Base-by-base conservation (phyloP, 2,329 filamentous ascomycete species). In the Venturia effusa region DNA sequence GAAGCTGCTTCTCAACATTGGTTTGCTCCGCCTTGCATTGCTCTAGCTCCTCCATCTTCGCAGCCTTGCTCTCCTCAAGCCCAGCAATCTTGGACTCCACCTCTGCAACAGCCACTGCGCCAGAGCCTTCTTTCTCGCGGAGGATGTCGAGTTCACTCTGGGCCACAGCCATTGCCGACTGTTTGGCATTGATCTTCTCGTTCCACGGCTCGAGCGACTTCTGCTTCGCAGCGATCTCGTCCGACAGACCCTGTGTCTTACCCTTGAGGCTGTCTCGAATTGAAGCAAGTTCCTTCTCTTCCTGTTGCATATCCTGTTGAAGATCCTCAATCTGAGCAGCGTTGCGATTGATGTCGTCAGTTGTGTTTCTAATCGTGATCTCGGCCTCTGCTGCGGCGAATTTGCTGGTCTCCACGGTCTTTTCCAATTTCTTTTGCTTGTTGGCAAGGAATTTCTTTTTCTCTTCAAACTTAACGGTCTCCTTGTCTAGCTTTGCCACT, bases 191-290 rank as follows among this genome's bases (percentile, higher is more conserved):
- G 78, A 99, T 93, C 77, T 94, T 97, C 68, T 92, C 92, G 69
- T 88, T 92, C 94, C 94, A 99, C 0, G 94, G 94, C 76, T 97
- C 93, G 13, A 99, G 81, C 0, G 90, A 88, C 76, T 95, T 97
- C 72, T 99, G 94, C 77, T 96, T 97, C 4, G 82, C 83, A 0
- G 92, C 87, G 69, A 99, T 97, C 71, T 97, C 83, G 69, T 99
- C 92, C 0, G 93, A 97, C 66, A 97, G 89, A 7, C 86, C 88
- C 73, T 97, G 92, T 0, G 94, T 99, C 78, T 99, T 99, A 70
- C 93, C 93, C 72, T 96, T 96, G 8, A 99, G 80, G 66, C 84
- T 85, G 27, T 96, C 91, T 64, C 93, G 87, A 68, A 99, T 94
- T n/a, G 78, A 82, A 37, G 85, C 81, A 24, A 99, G 84, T 72